These are phyloP conservation scores for Candida khao-thaluensis DNA, from an alignment of 805 yeast genomes.

Conservation along the genomic window DNA sequence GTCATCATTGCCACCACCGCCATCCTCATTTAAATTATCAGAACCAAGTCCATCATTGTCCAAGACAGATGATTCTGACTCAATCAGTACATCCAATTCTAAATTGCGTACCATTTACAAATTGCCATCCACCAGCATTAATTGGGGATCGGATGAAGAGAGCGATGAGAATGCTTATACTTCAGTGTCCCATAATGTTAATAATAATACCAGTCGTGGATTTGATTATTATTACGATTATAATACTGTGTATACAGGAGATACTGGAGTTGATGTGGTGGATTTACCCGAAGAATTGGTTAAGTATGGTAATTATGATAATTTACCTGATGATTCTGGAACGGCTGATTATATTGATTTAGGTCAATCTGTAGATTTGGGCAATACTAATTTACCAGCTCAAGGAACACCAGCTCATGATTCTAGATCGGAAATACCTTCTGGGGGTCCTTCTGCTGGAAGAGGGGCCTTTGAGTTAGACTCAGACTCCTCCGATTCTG, in stretches of 20 bases:
- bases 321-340: constrained; percentile 1
- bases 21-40: constrained; percentile 3
- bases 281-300: constrained; percentile 49
- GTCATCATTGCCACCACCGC: constrained; percentile 26
- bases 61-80: constrained; percentile 26
- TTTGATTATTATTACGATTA: constrained; percentile 79
- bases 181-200: constrained; percentile 67
- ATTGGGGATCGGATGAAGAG: constrained; percentile 65
- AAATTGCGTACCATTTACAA: constrained; percentile 63
- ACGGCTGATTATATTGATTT: constrained; percentile 1
- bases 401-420: neutral
- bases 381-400: neutral
- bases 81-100: constrained; percentile 29
- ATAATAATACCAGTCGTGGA: constrained; percentile 60
- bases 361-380: neutral
- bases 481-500: constrained; percentile 22
- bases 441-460: neutral
- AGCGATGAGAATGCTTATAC: constrained; percentile 55
- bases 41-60: constrained; percentile 12
- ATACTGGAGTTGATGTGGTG: constrained; percentile 41
- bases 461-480: neutral
- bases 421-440: too few species aligned
- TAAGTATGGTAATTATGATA: constrained; percentile 39
- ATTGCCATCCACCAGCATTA: constrained; percentile 83
- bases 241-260: constrained; percentile 68